Percentiles rank a stretch among this genome's conserved stretches.
Evolutionary conservation across 2,329 filamentous ascomycete species (phyloP).

Genomic region (Ophiostoma ulmi): DNA sequence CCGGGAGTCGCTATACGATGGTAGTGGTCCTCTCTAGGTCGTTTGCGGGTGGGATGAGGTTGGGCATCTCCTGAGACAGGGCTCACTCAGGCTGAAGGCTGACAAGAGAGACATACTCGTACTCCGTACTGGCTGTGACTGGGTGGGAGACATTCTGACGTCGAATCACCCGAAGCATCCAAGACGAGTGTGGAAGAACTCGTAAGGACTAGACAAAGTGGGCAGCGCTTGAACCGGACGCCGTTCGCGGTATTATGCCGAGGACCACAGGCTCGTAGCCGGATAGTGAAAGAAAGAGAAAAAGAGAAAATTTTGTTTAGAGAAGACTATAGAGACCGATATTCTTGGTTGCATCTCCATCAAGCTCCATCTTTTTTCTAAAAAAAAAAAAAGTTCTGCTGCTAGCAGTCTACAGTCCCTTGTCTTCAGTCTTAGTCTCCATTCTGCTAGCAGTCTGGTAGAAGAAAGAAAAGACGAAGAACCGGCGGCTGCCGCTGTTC

Average conservation of each 20-base stretch:
- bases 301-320: too few relatives aligned
- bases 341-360: neutral
- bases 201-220: neutral
- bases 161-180: neutral
- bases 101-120: neutral
- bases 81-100: neutral
- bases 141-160: neutral
- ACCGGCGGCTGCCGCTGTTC: neutral
- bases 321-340: too few relatives aligned
- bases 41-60: neutral
- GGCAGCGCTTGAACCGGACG: neutral
- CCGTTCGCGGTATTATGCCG: neutral
- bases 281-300: too few relatives aligned
- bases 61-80: constrained; percentile 10
- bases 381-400: neutral
- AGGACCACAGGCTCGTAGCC: too few relatives aligned
- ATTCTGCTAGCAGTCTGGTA: neutral
- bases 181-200: too few relatives aligned
- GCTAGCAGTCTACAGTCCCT: neutral
- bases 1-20: constrained; percentile 7
- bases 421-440: too few relatives aligned
- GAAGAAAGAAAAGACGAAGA: neutral
- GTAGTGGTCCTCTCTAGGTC: neutral
- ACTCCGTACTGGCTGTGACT: too few relatives aligned
- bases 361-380: neutral